phyloP scores from a whole-genome alignment of 176 grass and related monocot genomes.

The Saccharum officinarum region DNA sequence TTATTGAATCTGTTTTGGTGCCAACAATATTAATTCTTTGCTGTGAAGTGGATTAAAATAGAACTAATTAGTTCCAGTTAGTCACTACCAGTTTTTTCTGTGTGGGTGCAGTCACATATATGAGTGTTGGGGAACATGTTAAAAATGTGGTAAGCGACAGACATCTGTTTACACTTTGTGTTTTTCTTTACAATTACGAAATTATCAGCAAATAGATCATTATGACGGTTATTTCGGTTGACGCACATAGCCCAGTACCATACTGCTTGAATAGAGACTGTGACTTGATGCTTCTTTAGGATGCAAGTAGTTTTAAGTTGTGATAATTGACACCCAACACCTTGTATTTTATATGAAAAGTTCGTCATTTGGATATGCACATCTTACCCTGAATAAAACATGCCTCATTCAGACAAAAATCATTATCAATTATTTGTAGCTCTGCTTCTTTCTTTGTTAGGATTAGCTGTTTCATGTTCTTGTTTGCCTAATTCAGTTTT shows the following conservation, averaged over 20 bases:
- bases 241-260: not conserved
- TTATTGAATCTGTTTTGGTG: not conserved
- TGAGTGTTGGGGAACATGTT: constrained; percentile 10
- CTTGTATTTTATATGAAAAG: constrained; percentile 9
- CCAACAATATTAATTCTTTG: not conserved
- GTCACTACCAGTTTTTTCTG: constrained; percentile 3
- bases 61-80: constrained; percentile 18
- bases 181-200: constrained; percentile 2
- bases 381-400: not conserved
- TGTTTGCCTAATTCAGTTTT: constrained; percentile 13
- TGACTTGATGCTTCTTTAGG: constrained; percentile 1
- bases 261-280: constrained; percentile 5
- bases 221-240: constrained; percentile 13
- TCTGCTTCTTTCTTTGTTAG: constrained; percentile 9
- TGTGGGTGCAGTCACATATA: not conserved
- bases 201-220: constrained; percentile 12
- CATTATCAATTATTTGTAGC: not conserved
- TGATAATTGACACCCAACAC: not conserved
- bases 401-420: not conserved
- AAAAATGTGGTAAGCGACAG: not conserved
- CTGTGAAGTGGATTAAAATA: constrained; percentile 13
- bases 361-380: constrained; percentile 10
- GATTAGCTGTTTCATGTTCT: not conserved
- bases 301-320: not conserved
- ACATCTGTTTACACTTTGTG: not conserved